Evolutionary conservation across 306 rosid species (phyloP).

Genomic region (Lathyrus oleraceus): DNA sequence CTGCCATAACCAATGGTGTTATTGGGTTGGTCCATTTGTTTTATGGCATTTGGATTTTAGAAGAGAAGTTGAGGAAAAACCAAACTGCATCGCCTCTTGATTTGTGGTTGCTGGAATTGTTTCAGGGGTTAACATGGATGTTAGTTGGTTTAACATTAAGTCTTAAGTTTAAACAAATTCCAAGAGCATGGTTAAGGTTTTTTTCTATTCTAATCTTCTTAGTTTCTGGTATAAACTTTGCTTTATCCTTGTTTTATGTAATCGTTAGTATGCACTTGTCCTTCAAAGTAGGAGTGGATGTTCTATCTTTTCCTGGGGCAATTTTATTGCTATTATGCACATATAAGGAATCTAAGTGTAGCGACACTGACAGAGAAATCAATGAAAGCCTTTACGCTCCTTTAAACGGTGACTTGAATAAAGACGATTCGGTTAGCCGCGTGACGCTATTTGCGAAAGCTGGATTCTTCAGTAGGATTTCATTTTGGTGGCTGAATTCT

Average conservation of each 20-base stretch:
- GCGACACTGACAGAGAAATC: slow-evolving; percentile 36
- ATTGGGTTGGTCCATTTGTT: no score
- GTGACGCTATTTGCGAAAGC: slow-evolving; percentile 61
- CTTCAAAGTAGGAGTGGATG: slow-evolving; percentile 53
- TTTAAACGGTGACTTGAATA: slow-evolving; percentile 49
- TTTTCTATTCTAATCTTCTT: slow-evolving; percentile 50
- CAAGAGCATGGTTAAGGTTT: slow-evolving; percentile 44
- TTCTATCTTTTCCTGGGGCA: slow-evolving; percentile 67
- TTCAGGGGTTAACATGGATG: slow-evolving; percentile 78
- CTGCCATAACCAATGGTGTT: no score
- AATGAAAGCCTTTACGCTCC: slow-evolving; percentile 64
- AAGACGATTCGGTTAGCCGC: slow-evolving; percentile 32
- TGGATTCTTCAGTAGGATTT: slow-evolving; percentile 56
- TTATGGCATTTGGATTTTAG: no score
- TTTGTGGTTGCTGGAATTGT: slow-evolving; percentile 53
- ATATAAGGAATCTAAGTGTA: slow-evolving; percentile 36
- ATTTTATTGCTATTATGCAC: slow-evolving; percentile 54
- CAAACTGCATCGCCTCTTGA: slow-evolving; percentile 58
- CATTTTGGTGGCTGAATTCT: slow-evolving; percentile 40
- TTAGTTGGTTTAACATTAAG: slow-evolving; percentile 52
- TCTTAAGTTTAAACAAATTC: slow-evolving; percentile 47
- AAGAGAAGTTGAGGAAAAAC: slow-evolving; percentile 37
- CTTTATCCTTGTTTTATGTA: slow-evolving; percentile 46
- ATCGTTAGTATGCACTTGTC: slow-evolving; percentile 38
- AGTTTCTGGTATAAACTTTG: slow-evolving; percentile 48